Base-by-base conservation (phyloP, 1,284 basidiomycete genomes). In the Cutaneotrichosporon mucoides region DNA sequence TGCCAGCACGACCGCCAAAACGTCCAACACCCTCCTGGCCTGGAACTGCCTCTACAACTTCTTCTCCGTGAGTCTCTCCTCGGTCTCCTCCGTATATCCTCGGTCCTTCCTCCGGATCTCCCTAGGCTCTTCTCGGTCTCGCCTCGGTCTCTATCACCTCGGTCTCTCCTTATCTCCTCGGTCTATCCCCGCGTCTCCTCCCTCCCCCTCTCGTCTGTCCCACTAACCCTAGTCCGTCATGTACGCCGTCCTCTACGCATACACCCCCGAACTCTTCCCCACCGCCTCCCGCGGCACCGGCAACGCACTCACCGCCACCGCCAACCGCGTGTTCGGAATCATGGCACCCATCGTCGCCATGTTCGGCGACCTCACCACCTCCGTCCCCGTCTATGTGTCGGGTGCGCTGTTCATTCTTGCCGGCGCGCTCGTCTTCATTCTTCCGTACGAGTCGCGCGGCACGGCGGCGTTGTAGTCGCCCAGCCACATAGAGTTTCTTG, bases 371-470 rank as follows among this genome's bases (percentile, higher is more conserved):
- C 51, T 67, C 15, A 40, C 60, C 16, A 86, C 85, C 2, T 76
- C 85, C 0, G 84, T 84, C 2, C 89, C 89, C 9, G 87, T 90
- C 38, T 90, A 85, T 69, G 83, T 88, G 41, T 81, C 85, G 2
- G 88, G 85, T 8, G 83, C 81, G 12, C 75, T 89, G 58, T 85
- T 89, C 69, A 73, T 90, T 36, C 76, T 81, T 2, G 80, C 85
- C 1, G 85, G 86, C 0, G 58, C 82, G n/a, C 70, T 89, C 40
- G 83, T 86, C 38, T 68, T 89, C 52, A 66, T 88, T 34, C 72
- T 90, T n/a, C 88, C 88, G 0, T 87, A 84, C 68, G 87, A 88
- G 67, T 84, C 87, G 12, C 79, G 84, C 36, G 87, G 86, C 2
- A 86, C 82, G 67, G 83, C 86, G 2, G 55, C 53, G 13, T 35